phyloP scores from a whole-genome alignment of 2,329 filamentous ascomycete genomes.

The Passalora sequoiae region DNA sequence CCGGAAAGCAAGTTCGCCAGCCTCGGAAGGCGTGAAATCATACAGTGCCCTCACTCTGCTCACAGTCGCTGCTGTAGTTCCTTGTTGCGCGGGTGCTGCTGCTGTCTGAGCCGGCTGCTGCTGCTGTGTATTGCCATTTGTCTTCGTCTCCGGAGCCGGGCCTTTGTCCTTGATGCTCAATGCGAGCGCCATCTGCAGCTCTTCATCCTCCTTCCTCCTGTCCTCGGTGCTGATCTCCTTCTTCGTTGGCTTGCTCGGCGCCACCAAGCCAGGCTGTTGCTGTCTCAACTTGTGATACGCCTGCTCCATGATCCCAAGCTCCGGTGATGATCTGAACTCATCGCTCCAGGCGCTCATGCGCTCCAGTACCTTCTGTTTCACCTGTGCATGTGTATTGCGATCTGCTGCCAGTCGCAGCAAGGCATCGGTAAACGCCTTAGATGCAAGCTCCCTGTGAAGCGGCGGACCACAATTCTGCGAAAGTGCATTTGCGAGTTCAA shows the following conservation, averaged over 20 bases:
- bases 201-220: conserved; percentile 91
- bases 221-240: conserved; percentile 84
- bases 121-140: conserved; percentile 29
- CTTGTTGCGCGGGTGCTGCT: conserved; percentile 48
- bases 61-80: conserved; percentile 92
- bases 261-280: conserved; percentile 70
- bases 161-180: conserved; percentile 85
- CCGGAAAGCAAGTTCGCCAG: conserved; percentile 90
- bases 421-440: conserved; percentile 89
- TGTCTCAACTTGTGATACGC: conserved; percentile 83
- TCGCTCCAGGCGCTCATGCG: conserved; percentile 94
- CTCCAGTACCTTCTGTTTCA: conserved; percentile 95
- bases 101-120: conserved; percentile 37
- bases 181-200: conserved; percentile 91
- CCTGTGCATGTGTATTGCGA: conserved; percentile 88
- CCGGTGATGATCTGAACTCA: conserved; percentile 84
- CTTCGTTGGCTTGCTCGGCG: conserved; percentile 87
- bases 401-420: conserved; percentile 86
- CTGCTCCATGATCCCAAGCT: conserved; percentile 95
- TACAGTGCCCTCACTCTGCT: conserved; percentile 89
- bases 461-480: conserved; percentile 84
- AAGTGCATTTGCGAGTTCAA: conserved; percentile 87
- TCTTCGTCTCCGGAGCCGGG: conserved; percentile 30
- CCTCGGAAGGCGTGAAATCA: conserved; percentile 90
- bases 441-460: conserved; percentile 85